Conservation (phyloP, 768 basidiomycete species). For the Terana coerulea region DNA sequence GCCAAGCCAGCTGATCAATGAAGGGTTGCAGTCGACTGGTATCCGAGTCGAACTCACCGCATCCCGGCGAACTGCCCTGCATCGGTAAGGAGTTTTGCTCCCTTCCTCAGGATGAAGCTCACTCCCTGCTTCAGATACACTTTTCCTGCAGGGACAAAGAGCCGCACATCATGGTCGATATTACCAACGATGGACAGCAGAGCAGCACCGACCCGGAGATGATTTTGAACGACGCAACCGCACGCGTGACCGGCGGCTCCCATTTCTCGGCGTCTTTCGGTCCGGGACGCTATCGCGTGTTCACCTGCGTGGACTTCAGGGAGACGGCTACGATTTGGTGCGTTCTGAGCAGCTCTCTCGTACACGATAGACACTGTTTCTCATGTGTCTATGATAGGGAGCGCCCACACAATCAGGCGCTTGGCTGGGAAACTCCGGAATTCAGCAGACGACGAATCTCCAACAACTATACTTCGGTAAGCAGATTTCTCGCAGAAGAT, state of each 20-base stretch:
- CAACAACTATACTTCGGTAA: constrained; percentile 47
- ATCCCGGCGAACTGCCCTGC: constrained; percentile 55
- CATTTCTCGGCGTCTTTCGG: constrained; percentile 55
- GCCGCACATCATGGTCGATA: constrained; percentile 52
- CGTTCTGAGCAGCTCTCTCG: not conserved
- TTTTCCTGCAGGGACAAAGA: constrained; percentile 22
- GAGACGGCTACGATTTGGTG: constrained; percentile 35
- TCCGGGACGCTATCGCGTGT: constrained; percentile 52
- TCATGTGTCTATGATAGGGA: constrained; percentile 10
- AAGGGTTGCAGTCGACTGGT: constrained; percentile 39
- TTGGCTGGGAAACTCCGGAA: constrained; percentile 48
- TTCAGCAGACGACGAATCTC: constrained; percentile 41
- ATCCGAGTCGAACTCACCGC: constrained; percentile 59
- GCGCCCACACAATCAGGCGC: constrained; percentile 52
- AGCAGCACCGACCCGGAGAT: constrained; percentile 48
- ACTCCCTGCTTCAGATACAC: constrained; percentile 22
- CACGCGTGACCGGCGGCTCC: constrained; percentile 41
- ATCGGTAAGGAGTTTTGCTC: constrained; percentile 35
- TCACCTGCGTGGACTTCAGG: constrained; percentile 60
- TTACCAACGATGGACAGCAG: constrained; percentile 58
- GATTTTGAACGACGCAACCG: constrained; percentile 44
- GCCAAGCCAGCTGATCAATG: no score
- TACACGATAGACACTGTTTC: not conserved
- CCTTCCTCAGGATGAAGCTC: not conserved
- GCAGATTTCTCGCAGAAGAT: constrained; percentile 5